A percentile compares a stretch with the other conserved stretches of the same genome.
Evolutionary conservation across 1,284 basidiomycete species (phyloP).

Genomic region (Erythrobasidium hasegawianum): DNA sequence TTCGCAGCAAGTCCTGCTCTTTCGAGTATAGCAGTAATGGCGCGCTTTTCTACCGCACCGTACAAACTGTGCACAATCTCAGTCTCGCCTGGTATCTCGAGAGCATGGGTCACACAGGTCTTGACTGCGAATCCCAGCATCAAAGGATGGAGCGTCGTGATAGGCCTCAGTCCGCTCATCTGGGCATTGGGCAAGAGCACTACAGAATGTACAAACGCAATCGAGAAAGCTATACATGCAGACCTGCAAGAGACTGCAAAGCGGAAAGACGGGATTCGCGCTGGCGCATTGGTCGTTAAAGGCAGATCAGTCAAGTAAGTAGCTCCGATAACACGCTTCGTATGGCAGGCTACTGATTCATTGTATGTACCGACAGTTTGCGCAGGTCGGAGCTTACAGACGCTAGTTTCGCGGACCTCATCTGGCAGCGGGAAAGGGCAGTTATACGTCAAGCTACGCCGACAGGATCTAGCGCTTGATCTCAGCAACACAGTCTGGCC

Average conservation of each 20-base stretch:
- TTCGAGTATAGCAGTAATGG: conserved; percentile 9
- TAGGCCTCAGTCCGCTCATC: conserved; percentile 17
- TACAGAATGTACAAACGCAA: conserved; percentile 11
- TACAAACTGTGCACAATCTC: conserved; percentile 6
- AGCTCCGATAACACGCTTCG: too few species aligned
- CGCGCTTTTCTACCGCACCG: conserved; percentile 2
- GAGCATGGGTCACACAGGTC: conserved; percentile 14
- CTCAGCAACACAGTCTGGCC: too few species aligned
- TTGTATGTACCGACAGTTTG: conserved; percentile 2
- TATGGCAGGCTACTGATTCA: too few species aligned
- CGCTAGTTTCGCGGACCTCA: conserved; percentile 10
- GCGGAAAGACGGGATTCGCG: conserved; percentile 12
- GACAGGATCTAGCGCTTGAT: too few species aligned
- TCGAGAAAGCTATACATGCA: conserved; percentile 22
- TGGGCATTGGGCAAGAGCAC: conserved; percentile 17
- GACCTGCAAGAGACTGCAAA: conserved; percentile 20
- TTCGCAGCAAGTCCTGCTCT: conserved; percentile 8
- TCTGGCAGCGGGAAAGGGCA: conserved; percentile 9
- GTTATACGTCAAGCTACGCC: neutral
- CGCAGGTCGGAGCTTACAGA: conserved; percentile 19
- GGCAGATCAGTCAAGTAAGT: conserved; percentile 16
- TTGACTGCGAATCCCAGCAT: neutral
- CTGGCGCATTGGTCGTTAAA: conserved; percentile 10
- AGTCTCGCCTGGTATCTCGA: conserved; percentile 13
- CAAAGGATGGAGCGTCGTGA: conserved; percentile 3